Percentiles rank a stretch among this genome's conserved stretches.
Evolutionary conservation across 2,329 filamentous ascomycete species (phyloP).

Genomic region (Apiospora phragmitis): DNA sequence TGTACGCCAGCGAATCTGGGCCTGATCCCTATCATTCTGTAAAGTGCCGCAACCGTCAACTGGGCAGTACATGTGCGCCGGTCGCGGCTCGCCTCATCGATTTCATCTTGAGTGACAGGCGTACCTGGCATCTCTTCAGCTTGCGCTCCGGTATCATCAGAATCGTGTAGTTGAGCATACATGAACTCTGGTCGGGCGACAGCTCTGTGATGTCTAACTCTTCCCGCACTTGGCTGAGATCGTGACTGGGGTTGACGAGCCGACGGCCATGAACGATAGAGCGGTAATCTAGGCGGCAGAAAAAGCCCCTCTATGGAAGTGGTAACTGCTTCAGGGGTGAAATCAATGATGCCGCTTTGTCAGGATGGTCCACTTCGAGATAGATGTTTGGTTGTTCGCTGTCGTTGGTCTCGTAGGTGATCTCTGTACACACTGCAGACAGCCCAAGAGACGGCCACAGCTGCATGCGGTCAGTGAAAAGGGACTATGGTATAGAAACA

Average conservation of each 20-base stretch:
- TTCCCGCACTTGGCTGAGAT: background rate
- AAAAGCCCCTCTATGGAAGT: slow-evolving; percentile 28
- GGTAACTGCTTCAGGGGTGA: slow-evolving; percentile 28
- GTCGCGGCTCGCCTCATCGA: background rate
- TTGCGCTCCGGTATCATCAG: background rate
- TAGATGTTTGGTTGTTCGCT: slow-evolving; percentile 28
- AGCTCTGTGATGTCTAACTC: background rate
- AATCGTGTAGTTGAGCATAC: background rate
- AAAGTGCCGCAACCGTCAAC: slow-evolving; percentile 28
- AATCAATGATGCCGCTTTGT: slow-evolving; percentile 30
- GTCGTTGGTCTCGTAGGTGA: slow-evolving; percentile 23
- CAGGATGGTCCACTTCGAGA: slow-evolving; percentile 30
- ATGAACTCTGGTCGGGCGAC: background rate
- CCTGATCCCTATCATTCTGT: slow-evolving; percentile 29
- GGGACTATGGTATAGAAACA: background rate
- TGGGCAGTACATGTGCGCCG: slow-evolving; percentile 13
- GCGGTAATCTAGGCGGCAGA: slow-evolving; percentile 12
- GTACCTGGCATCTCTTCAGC: background rate
- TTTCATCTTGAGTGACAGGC: background rate
- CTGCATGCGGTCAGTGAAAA: slow-evolving; percentile 21
- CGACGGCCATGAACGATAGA: background rate
- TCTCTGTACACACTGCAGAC: slow-evolving; percentile 21
- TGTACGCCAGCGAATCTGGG: slow-evolving; percentile 19
- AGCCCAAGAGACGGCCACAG: slow-evolving; percentile 30
- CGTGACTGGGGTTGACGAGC: background rate